These are phyloP conservation scores for Sclerotinia subarctica DNA, from an alignment of 2,329 filamentous ascomycete species.

Conservation along the genomic window DNA sequence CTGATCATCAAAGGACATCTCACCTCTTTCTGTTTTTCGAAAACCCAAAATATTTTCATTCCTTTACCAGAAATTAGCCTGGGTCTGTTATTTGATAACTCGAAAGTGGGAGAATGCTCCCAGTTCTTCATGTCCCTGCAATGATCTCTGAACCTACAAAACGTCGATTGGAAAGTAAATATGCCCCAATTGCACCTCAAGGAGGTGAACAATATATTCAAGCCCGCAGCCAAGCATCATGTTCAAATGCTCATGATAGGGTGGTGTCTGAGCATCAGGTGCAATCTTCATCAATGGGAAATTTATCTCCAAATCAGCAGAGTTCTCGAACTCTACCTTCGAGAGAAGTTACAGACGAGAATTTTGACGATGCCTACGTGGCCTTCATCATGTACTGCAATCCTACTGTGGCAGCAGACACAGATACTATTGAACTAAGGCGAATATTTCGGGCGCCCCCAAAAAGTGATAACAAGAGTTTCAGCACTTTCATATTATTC, in stretches of 20 bases:
- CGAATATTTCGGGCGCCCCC: constrained; percentile 77
- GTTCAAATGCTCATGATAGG: constrained; percentile 22
- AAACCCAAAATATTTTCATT: background rate
- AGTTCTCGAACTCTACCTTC: constrained; percentile 52
- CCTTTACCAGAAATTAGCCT: background rate
- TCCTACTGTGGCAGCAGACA: constrained; percentile 67
- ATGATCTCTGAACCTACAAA: constrained; percentile 28
- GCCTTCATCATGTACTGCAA: constrained; percentile 89
- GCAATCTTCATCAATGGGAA: constrained; percentile 13
- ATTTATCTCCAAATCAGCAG: constrained; percentile 11
- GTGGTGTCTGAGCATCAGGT: constrained; percentile 21
- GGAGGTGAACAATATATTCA: constrained; percentile 20
- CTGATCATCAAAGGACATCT: background rate
- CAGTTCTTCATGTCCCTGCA: constrained; percentile 19
- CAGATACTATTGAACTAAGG: constrained; percentile 67
- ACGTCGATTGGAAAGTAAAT: constrained; percentile 28
- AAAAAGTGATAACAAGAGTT: constrained; percentile 82
- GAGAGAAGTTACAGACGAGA: constrained; percentile 63
- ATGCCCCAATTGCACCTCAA: constrained; percentile 24
- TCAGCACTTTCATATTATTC: constrained; percentile 74
- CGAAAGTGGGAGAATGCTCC: constrained; percentile 22
- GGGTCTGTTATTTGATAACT: background rate
- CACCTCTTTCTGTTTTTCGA: background rate
- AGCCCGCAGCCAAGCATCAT: constrained; percentile 19
- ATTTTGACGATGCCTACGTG: constrained; percentile 79